Conservation (phyloP, 768 basidiomycete genomes). For the Cyathus striatus region DNA sequence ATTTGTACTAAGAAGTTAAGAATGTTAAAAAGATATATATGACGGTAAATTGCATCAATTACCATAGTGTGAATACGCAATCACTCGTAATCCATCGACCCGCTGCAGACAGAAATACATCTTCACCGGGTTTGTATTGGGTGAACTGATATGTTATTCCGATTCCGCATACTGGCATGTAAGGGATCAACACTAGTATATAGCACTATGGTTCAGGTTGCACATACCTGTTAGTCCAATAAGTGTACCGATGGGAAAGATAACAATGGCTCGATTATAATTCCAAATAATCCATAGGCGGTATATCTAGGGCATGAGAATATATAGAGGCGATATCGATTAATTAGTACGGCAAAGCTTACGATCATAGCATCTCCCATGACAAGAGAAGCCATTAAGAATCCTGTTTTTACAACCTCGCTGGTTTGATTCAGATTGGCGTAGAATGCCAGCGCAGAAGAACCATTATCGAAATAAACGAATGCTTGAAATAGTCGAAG, state of each 20-base stretch:
- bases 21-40: background rate
- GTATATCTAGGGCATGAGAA: slow-evolving; percentile 2
- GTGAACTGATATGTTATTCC: slow-evolving; percentile 1
- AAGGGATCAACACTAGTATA: background rate
- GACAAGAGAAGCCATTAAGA: background rate
- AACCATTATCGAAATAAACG: background rate
- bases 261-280: background rate
- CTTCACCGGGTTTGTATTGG: background rate
- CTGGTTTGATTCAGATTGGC: background rate
- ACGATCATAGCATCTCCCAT: background rate
- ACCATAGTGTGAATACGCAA: slow-evolving; percentile 4
- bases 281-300: slow-evolving; percentile 6
- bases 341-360: background rate
- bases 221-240: slow-evolving; percentile 1
- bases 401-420: background rate
- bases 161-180: slow-evolving; percentile 1
- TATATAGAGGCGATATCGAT: background rate
- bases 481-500: slow-evolving; percentile 3
- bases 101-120: background rate
- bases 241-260: slow-evolving; percentile 1
- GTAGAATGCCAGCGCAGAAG: background rate
- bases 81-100: slow-evolving; percentile 4
- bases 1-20: slow-evolving; percentile 1
- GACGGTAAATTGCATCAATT: background rate
- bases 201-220: background rate